Evolutionary conservation across 768 basidiomycete genomes (phyloP).

Genomic region (Pisolithus tinctorius): DNA sequence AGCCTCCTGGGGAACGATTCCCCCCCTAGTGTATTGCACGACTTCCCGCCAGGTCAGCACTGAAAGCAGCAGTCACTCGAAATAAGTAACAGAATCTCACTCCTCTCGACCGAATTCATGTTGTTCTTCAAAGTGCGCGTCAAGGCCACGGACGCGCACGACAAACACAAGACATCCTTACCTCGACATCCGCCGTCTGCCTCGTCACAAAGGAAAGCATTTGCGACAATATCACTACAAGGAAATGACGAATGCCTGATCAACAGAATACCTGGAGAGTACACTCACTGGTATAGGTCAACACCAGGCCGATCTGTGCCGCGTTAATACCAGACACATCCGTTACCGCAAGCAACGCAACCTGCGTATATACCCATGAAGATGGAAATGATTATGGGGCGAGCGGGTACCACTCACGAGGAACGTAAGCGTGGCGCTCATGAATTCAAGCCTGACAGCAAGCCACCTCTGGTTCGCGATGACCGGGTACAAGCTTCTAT

Average conservation of each 20-base stretch:
- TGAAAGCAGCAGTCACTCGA: background rate
- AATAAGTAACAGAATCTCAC: slow-evolving; percentile 19
- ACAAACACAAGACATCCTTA: slow-evolving; percentile 12
- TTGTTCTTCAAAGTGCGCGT: slow-evolving; percentile 36
- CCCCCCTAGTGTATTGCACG: slow-evolving; percentile 45
- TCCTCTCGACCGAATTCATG: slow-evolving; percentile 60
- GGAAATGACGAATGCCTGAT: background rate
- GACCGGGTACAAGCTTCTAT: slow-evolving; percentile 61
- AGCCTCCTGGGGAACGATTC: slow-evolving; percentile 54
- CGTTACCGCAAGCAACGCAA: slow-evolving; percentile 58
- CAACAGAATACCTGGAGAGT: background rate
- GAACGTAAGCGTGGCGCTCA: slow-evolving; percentile 55
- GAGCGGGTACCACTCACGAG: slow-evolving; percentile 29
- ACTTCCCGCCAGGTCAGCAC: slow-evolving; percentile 24
- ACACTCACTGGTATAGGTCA: slow-evolving; percentile 57
- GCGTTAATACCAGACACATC: slow-evolving; percentile 53
- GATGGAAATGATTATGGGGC: background rate
- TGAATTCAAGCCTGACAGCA: slow-evolving; percentile 61
- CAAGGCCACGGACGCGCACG: background rate
- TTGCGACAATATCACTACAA: slow-evolving; percentile 43
- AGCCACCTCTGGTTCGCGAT: slow-evolving; percentile 73
- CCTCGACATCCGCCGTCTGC: slow-evolving; percentile 62
- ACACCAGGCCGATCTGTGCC: slow-evolving; percentile 62
- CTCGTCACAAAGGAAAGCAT: slow-evolving; percentile 48
- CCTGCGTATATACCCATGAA: slow-evolving; percentile 26